Evolutionary conservation across 129 eudicot species (phyloP).

Genomic region (Flaveria trinervia): DNA sequence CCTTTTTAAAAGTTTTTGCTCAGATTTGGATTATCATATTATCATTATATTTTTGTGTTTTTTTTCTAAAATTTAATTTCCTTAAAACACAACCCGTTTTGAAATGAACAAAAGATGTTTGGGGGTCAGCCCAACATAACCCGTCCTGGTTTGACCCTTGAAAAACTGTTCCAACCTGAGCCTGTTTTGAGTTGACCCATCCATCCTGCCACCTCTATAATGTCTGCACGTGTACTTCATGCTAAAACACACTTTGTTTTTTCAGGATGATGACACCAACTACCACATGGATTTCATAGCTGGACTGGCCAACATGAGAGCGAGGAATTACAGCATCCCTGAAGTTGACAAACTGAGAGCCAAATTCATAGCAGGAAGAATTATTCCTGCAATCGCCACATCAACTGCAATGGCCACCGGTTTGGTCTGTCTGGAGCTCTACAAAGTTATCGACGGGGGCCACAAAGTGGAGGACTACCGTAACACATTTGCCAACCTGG

Average conservation of each 20-base stretch:
- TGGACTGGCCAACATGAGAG: conserved; percentile 90
- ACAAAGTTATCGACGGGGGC: conserved; percentile 67
- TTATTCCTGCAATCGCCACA: conserved; percentile 90
- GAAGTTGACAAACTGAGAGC: conserved; percentile 89
- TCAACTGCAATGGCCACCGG: conserved; percentile 91
- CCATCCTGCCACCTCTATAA: background rate
- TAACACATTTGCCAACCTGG: conserved; percentile 84
- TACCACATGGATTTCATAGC: conserved; percentile 88
- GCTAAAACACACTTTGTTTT: background rate
- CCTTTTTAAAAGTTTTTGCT: background rate
- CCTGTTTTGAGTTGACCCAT: background rate
- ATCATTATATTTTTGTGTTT: background rate
- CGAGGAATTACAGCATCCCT: conserved; percentile 76
- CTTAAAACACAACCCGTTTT: background rate
- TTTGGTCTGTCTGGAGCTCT: conserved; percentile 83
- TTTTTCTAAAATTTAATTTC: background rate
- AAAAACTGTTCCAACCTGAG: background rate
- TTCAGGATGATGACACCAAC: conserved; percentile 82
- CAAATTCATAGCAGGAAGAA: conserved; percentile 85
- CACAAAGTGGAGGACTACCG: conserved; percentile 88
- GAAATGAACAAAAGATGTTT: background rate
- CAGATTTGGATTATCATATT: background rate
- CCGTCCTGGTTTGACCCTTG: background rate
- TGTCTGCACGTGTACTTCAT: background rate
- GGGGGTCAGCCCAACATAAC: background rate